phyloP scores from a whole-genome alignment of 2,329 filamentous ascomycete genomes.

The Trichophyton rubrum region DNA sequence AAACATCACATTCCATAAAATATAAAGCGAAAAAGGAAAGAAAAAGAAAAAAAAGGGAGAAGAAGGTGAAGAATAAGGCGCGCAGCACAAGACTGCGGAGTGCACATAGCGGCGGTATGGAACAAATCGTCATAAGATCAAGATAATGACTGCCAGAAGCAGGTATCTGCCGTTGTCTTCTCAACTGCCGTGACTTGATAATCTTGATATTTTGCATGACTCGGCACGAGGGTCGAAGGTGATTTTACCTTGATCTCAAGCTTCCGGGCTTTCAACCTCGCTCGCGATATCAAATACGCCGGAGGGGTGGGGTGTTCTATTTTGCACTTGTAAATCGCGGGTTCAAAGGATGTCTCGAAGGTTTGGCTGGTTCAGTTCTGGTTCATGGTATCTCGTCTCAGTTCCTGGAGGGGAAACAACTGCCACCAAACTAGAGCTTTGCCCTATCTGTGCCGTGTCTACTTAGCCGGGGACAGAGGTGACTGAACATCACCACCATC shows the following conservation, averaged over 20 bases:
- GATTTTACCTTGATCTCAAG: neutral
- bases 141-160: no score
- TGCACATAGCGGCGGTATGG: neutral
- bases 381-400: neutral
- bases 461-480: neutral
- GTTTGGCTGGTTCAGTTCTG: neutral
- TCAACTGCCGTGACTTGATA: neutral
- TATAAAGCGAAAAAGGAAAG: no score
- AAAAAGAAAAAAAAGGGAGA: neutral
- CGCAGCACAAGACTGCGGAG: neutral
- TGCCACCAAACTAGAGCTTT: neutral
- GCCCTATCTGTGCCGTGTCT: neutral
- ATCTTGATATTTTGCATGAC: neutral
- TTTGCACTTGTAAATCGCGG: neutral
- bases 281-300: neutral
- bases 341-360: neutral
- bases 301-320: neutral
- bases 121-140: neutral
- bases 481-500: neutral
- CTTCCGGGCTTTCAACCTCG: neutral
- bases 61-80: neutral
- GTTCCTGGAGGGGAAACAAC: neutral
- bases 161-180: neutral
- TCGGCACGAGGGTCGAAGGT: neutral
- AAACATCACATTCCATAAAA: no score